A percentile compares a stretch with the other conserved stretches of the same genome.
Evolutionary conservation across 2,329 filamentous ascomycete species (phyloP).

Genomic region (Lithohypha guttulata): DNA sequence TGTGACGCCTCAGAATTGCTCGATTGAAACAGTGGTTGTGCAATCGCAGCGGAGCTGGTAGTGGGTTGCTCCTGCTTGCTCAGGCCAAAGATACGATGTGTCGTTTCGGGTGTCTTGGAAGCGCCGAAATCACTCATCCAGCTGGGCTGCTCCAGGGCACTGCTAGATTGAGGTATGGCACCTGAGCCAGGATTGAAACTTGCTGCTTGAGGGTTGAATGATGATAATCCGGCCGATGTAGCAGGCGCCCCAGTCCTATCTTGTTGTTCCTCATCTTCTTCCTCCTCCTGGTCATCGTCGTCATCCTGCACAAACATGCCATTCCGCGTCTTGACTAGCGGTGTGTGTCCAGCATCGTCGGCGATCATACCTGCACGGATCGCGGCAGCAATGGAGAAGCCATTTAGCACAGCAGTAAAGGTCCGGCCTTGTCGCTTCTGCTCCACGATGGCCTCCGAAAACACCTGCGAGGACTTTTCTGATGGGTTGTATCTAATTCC

Average conservation of each 20-base stretch:
- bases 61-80: not conserved
- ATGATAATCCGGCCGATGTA: conserved; percentile 6
- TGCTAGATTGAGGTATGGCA: not conserved
- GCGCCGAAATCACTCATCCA: conserved; percentile 8
- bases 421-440: conserved; percentile 46
- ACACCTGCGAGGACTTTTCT: conserved; percentile 48
- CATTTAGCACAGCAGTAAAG: conserved; percentile 47
- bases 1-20: no score
- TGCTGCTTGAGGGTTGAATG: conserved; percentile 14
- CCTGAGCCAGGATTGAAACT: conserved; percentile 10
- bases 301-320: conserved; percentile 23
- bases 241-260: not conserved
- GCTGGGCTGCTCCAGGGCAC: not conserved
- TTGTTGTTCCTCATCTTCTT: conserved; percentile 18
- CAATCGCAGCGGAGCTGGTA: not conserved
- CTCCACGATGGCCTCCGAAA: conserved; percentile 46
- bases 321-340: conserved; percentile 21
- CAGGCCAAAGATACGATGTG: no score
- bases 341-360: conserved; percentile 21
- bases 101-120: not conserved
- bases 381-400: conserved; percentile 44
- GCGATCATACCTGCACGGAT: conserved; percentile 40
- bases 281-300: conserved; percentile 26
- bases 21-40: not conserved
- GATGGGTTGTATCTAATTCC: conserved; percentile 23